Base-by-base conservation (phyloP, 2,329 filamentous ascomycete genomes). In the Exutisphaerella laricina region DNA sequence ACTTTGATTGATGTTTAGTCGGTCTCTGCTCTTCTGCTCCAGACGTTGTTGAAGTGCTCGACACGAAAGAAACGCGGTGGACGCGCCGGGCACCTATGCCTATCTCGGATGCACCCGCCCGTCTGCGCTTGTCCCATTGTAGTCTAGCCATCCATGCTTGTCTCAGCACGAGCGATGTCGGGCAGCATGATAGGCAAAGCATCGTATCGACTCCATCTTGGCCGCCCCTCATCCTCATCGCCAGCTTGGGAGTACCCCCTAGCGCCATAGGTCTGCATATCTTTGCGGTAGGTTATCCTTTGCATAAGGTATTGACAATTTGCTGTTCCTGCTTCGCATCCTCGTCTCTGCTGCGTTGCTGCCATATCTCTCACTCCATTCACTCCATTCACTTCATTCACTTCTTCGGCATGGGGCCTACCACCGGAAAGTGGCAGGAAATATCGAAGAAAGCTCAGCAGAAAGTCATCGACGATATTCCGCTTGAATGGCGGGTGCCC, bases 401-500 rank as follows among this genome's bases (percentile, higher is more conserved):
- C 18, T 33, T n/a, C 12, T 28, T 31, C 30, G 39, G 0, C 10
- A 48, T 48, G 45, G 25, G 39, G 9, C 31, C 40, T 22, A 41
- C 33, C 8, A 39, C 38, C 3, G 37, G 39, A 20, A 40, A 54
- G 34, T 78, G 75, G 75, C 61, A 64, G 36, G 62, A 66, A 46
- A 67, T 71, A 39, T 61, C 64, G 21, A 57, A 63, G n/a, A 61
- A 61, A 38, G 70, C 72, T 45, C 69, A 69, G 41, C 63, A 65
- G 30, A 61, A 58, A 6, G 58, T 74, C 6, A 58, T 67, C 43
- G 63, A 64, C 31, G 73, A 74, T 1, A 78, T 84, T 40, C 79
- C 80, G 1, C 42, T 65, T 1, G 72, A 80, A 56, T 82, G 77
- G 73, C 67, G 69, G 39, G 70, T 83, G 4, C 76, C 78, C 0